phyloP scores from a whole-genome alignment of 371 early-diverging fungal genomes.

The Funneliformis caledonium region DNA sequence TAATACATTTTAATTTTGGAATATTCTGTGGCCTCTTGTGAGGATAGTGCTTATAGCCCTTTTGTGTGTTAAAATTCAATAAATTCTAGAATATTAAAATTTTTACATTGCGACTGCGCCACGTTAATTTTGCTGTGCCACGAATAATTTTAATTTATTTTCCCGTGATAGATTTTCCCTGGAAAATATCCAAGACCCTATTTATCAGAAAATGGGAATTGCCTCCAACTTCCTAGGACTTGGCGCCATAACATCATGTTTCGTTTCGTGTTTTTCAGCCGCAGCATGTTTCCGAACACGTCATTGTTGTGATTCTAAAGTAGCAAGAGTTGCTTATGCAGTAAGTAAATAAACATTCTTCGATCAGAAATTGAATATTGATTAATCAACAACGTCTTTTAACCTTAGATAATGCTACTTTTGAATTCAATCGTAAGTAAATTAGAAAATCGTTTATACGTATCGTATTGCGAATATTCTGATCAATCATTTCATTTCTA shows the following conservation, averaged over 20 bases:
- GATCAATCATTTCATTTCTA: no score
- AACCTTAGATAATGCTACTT: slow-evolving; percentile 68
- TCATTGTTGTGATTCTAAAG: slow-evolving; percentile 70
- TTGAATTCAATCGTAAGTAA: slow-evolving; percentile 70
- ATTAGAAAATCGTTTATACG: no score
- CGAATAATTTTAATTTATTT: background rate
- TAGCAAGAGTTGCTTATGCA: slow-evolving; percentile 76
- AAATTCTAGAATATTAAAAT: no score
- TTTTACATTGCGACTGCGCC: no score
- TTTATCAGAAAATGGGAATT: background rate
- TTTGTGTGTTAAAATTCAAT: no score
- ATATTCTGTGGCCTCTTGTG: no score
- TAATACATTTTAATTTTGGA: no score
- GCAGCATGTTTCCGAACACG: slow-evolving; percentile 71
- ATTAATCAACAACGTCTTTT: background rate
- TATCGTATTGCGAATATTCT: no score
- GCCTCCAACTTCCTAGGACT: background rate
- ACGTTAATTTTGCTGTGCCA: background rate
- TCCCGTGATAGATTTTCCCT: no score
- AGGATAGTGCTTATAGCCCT: no score
- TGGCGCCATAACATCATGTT: slow-evolving; percentile 43
- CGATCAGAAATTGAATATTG: background rate
- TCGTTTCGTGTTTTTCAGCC: slow-evolving; percentile 67
- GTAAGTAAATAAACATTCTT: slow-evolving; percentile 43
- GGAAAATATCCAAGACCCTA: no score